Percentiles rank a stretch among this genome's conserved stretches.
These are phyloP conservation scores for Grigorovia jiainica DNA, from an alignment of 805 yeast genomes.

Conservation along the genomic window DNA sequence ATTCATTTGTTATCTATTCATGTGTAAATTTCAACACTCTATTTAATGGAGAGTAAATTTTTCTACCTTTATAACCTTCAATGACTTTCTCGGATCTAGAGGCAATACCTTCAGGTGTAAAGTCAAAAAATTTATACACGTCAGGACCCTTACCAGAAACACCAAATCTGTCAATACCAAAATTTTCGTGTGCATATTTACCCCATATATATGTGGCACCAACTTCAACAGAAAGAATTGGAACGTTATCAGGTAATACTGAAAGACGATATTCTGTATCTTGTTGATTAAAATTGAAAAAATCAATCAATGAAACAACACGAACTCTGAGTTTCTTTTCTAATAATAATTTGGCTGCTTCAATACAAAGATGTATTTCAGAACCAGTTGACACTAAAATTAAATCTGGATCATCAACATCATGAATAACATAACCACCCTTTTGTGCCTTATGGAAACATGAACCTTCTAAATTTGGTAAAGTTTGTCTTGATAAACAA, in stretches of 20 bases:
- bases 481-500: constrained; percentile 77
- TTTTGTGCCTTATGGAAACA: constrained; percentile 81
- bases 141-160: constrained; percentile 85
- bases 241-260: constrained; percentile 90
- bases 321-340: constrained; percentile 49
- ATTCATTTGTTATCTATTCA: too few relatives aligned
- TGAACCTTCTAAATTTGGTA: constrained; percentile 91
- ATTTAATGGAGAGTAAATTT: constrained; percentile 67
- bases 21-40: too few relatives aligned
- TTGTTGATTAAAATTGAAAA: constrained; percentile 82
- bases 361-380: constrained; percentile 73
- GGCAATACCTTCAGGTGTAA: constrained; percentile 90
- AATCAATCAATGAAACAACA: constrained; percentile 90
- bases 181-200: constrained; percentile 91
- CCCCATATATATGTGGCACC: constrained; percentile 88
- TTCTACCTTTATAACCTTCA: constrained; percentile 71
- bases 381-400: constrained; percentile 90
- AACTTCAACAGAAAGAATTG: constrained; percentile 90
- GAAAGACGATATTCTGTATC: constrained; percentile 67
- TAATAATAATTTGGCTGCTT: constrained; percentile 63
- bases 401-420: constrained; percentile 51
- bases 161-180: constrained; percentile 94
- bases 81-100: constrained; percentile 72
- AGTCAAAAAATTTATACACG: constrained; percentile 76
- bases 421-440: constrained; percentile 84